Conservation (phyloP, 2,329 filamentous ascomycete species). For the Penicillium olsonii region DNA sequence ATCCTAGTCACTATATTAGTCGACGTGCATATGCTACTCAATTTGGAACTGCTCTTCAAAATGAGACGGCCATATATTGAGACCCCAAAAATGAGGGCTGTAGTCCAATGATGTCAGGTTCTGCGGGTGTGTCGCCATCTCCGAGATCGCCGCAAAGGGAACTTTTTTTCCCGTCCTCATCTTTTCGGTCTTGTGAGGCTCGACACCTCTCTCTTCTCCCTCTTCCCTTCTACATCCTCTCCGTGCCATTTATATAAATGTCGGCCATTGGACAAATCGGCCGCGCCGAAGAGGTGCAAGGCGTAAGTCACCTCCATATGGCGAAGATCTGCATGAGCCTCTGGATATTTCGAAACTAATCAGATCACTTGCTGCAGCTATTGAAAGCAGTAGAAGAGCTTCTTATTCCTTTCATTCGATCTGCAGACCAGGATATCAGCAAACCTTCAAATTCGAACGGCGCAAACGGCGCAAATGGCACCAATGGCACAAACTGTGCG, state of each 20-base stretch:
- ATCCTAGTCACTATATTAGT: background rate
- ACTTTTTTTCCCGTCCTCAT: slow-evolving; percentile 16
- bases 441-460: slow-evolving; percentile 14
- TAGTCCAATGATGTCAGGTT: slow-evolving; percentile 24
- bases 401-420: slow-evolving; percentile 47
- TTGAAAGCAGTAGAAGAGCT: slow-evolving; percentile 45
- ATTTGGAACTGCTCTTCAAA: too few species aligned
- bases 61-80: background rate
- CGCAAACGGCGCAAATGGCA: slow-evolving; percentile 8
- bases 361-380: slow-evolving; percentile 27
- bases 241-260: slow-evolving; percentile 20
- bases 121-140: slow-evolving; percentile 25
- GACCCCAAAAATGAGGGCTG: background rate
- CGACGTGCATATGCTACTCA: too few species aligned
- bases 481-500: slow-evolving; percentile 3
- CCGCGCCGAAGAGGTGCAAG: slow-evolving; percentile 45
- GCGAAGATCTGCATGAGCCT: slow-evolving; percentile 1
- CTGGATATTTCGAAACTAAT: background rate
- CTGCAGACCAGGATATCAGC: slow-evolving; percentile 40
- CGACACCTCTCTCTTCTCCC: background rate
- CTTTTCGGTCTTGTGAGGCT: background rate
- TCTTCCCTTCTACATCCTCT: background rate
- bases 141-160: slow-evolving; percentile 14
- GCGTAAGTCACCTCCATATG: slow-evolving; percentile 33
- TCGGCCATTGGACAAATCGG: slow-evolving; percentile 21